Percentiles rank a stretch among this genome's conserved stretches.
Evolutionary conservation across 441 rosid species (phyloP).

Genomic region (Pelargonium fulgidum): DNA sequence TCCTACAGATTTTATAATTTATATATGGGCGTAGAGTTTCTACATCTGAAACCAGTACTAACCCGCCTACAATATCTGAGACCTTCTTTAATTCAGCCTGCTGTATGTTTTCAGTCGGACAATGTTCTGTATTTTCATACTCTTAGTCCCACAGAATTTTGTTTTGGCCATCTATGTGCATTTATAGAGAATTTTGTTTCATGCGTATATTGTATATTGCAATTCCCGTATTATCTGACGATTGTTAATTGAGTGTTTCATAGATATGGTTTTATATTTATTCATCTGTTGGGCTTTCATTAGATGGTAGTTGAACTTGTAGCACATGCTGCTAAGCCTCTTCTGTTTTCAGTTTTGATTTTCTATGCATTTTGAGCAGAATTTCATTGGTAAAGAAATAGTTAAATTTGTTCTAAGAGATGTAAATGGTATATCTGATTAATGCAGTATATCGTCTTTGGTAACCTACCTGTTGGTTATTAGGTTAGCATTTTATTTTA

Average conservation of each 20-base stretch:
- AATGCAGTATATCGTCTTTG: background rate
- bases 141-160: background rate
- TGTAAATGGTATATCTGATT: background rate
- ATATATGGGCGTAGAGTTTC: no score
- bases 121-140: background rate
- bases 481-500: background rate
- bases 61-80: background rate
- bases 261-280: background rate
- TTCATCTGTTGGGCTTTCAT: background rate
- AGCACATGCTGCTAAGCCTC: background rate
- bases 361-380: background rate
- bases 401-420: background rate
- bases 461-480: background rate
- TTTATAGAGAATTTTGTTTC: constrained; percentile 1
- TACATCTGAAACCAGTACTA: constrained; percentile 14
- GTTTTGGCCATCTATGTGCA: background rate
- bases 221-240: background rate
- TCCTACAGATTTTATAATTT: constrained; percentile 2
- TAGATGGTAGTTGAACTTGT: background rate
- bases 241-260: constrained; percentile 2
- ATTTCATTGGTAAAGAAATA: background rate
- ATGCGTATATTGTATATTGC: background rate
- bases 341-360: background rate
- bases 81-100: constrained; percentile 10
- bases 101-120: constrained; percentile 18